Evolutionary conservation across 73 alveolate genomes (phyloP), one percentile per base, ranked within the genome.

Genomic region (Paramecium sexaurelia): DNA sequence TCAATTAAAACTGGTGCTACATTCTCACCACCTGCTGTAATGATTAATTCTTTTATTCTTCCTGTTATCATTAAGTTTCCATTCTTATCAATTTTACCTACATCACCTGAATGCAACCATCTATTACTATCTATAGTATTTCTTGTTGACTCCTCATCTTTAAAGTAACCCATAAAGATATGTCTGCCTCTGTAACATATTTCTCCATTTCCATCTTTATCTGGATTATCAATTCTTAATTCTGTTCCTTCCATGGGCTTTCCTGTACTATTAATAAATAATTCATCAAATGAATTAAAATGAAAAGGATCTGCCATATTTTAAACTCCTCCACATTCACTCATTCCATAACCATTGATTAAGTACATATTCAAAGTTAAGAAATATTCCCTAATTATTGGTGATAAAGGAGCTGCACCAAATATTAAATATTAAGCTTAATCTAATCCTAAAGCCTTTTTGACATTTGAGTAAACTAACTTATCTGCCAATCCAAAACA

Each of bases 11-110:
- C 98, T 22, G 99, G 99, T 13, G 99, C 99, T 35, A 98, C 95
- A 94, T 97, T 97, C 92, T 98, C 99, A 19, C 99, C 99, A 66
- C 99, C 99, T 43, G 99, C 99, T 40, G 99, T 96, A 84, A 97
- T 97, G 61, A 98, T 96, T 20, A 98, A 84, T 84, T 97, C 99
- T 92, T 98, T 98, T 3, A 95, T 95, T 89, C 99, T 96, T 55
- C 98, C 99, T 0, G 98, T 97, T 32, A 98, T 98, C 82, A 75
- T 92, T 36, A 98, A 83, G 35, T 95, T 94, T 19, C 99, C 99
- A n/a, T 47, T 95, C 47, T 91, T 91, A 86, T 95, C 96, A 19
- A 96, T 78, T 55, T 93, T 92, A 13, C 99, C 99, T 5, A 97
- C 95, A 96, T 98, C 99, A 2, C 99, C 99, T 11, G 98, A 92